Evolutionary conservation across 768 basidiomycete genomes (phyloP), one percentile per base, ranked within the genome.

Genomic region (Candolleomyces eurysporus): DNA sequence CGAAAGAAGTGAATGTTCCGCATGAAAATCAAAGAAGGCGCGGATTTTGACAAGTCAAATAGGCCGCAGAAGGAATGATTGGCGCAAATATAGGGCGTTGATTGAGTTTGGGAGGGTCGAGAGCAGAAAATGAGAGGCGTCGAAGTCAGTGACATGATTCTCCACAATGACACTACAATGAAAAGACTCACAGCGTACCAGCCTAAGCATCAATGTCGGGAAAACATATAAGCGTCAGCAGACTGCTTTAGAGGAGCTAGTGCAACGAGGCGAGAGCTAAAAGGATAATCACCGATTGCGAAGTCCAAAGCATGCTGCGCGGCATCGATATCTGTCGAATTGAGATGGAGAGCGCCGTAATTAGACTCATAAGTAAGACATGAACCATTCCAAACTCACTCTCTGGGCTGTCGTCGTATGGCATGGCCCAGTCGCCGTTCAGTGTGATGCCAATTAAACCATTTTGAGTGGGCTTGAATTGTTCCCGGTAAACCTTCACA

Each of bases 391-490:
- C 45, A 14, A 6, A 76, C 86, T 65, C 68, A 91, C 90, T 91
- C 67, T 86, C 84, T 10, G 82, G 84, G 45, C 71, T 79, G 63
- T 89, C 81, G 64, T 90, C 87, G 63, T 85, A 91, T 8, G 91
- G 90, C 70, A 88, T 84, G 36, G 83, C 78, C 87, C 87, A 90
- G 70, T 90, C 87, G 11, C 89, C 87, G 65, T 91, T 91, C 49
- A 91, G 77, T 0, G 90, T 91, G 68, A 92, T 90, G n/a, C 89
- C 90, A 65, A 92, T 89, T 64, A 80, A 75, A 22, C 89, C 91
- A 10, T 81, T 76, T 69, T 91, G 89, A 1, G 63, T 71, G 4
- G 79, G 64, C 73, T 89, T 86, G 79, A 84, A 92, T 55, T 86
- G 72, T 31, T 85, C 80, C 31, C 87, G 84, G 68, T 91, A 92